These are phyloP conservation scores for Melocanna baccifera DNA, from an alignment of 176 grass and related monocot genomes.

Conservation along the genomic window DNA sequence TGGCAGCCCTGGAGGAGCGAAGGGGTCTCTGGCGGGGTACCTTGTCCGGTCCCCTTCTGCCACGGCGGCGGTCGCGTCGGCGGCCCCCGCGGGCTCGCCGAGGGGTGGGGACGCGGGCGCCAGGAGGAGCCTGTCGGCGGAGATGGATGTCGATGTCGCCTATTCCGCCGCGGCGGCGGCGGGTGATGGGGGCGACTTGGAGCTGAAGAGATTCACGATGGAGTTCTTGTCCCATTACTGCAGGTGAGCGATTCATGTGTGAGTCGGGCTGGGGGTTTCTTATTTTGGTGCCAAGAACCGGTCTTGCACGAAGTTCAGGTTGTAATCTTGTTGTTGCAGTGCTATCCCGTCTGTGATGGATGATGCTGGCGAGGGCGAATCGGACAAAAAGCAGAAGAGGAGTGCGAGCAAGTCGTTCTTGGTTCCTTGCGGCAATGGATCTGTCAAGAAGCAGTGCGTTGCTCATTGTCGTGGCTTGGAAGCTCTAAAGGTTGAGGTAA, in stretches of 20 bases:
- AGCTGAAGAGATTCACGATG: slow-evolving; percentile 60
- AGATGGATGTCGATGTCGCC: slow-evolving; percentile 26
- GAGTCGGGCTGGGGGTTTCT: not conserved
- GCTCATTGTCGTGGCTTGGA: not conserved
- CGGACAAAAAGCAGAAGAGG: slow-evolving; percentile 53
- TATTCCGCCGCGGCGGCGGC: not conserved
- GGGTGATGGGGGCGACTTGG: slow-evolving; percentile 25
- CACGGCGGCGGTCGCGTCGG: not conserved
- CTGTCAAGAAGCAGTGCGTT: slow-evolving; percentile 54
- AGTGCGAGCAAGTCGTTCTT: slow-evolving; percentile 45
- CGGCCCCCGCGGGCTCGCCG: slow-evolving; percentile 3
- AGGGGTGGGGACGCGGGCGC: not conserved
- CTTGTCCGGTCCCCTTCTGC: slow-evolving; percentile 37
- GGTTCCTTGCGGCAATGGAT: slow-evolving; percentile 41
- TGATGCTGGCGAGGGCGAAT: slow-evolving; percentile 35
- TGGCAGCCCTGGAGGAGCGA: slow-evolving; percentile 45
- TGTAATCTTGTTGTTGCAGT: slow-evolving; percentile 42
- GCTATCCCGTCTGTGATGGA: slow-evolving; percentile 38
- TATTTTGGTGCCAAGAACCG: slow-evolving; percentile 13
- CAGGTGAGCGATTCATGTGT: slow-evolving; percentile 41
- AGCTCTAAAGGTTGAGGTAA: slow-evolving; percentile 14
- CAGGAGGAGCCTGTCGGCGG: slow-evolving; percentile 37
- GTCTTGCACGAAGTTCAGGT: slow-evolving; percentile 11
- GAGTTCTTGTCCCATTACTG: slow-evolving; percentile 76
- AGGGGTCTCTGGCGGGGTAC: slow-evolving; percentile 51